Evolutionary conservation across 2,329 filamentous ascomycete species (phyloP), one percentile per base, ranked within the genome.

Genomic region (Ramularia collo-cygni): DNA sequence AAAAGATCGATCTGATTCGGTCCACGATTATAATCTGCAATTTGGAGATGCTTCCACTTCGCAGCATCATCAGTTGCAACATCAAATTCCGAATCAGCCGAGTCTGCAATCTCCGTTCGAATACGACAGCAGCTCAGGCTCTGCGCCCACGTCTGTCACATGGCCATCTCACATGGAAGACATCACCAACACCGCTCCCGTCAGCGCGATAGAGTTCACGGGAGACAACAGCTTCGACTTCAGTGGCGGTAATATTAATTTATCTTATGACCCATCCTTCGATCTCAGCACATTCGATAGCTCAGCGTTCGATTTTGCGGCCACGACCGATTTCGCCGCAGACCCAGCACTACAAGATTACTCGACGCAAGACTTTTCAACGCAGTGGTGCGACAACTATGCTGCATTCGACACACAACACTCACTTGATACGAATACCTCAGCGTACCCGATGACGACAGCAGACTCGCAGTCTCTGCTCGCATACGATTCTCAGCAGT

Each of bases 201-300:
- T 42, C 12, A 45, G 40, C 33, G 42, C 42, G 26, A 36, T 43
- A 13, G 46, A 51, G 32, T 41, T 51, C 7, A 37, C 38, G 4
- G 31, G 32, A 4, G 49, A 58, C 14, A 65, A 64, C 39, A 54
- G 56, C 9, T 63, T 66, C 46, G 63, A 68, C 46, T 67, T 68
- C 53, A 52, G 48, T 14, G 59, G 55, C 35, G 62, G 63, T 9
- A 61, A 63, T 28, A 65, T 69, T 40, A 58, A 60, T 38, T 59
- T 67, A 30, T 57, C 58, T 9, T 65, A 67, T 37, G 46, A 47
- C 4, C 48, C 40, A 8, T 24, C 52, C 17, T 40, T 52, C 39
- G 48, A 55, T 41, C 42, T 52, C 28, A 48, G 42, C 35, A 46
- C 37, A 28, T 53, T 59, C 35, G 55, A 60, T 43, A 55, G 47